Base-by-base conservation (phyloP, 2,329 filamentous ascomycete species). In the Pochonia chlamydosporia region DNA sequence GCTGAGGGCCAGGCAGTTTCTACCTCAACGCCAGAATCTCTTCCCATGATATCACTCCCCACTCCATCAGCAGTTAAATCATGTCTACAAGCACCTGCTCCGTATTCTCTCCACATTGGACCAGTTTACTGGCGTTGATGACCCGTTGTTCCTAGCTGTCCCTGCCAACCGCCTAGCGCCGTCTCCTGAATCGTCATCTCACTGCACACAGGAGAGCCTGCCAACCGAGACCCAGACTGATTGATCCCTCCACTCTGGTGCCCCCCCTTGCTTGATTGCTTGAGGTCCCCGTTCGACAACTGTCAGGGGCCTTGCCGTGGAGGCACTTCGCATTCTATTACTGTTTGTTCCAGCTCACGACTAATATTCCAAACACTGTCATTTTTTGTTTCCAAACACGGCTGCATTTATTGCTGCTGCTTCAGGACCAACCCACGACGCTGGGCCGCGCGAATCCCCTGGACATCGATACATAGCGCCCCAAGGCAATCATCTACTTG, bases 271-370 rank as follows among this genome's bases (percentile, higher is more conserved):
- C 24, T 20, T n/a, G 26, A n/a, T n/a, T n/a, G n/a, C n/a, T n/a
- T n/a, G n/a, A n/a, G 18, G 26, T 42, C 40, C 43, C 24, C n/a
- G 7, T 33, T 37, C 21, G 24, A 43, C 30, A 18, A 14, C 39
- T 13, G 25, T 47, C 46, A 47, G 46, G 46, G 46, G 46, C 46
- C 39, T n/a, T 47, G 40, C 40, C n/a, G 24, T 33, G 40, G 46
- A 47, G 33, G 37, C 41, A 33, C 33, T 43, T 40, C 46, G 40
- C 46, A 47, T 47, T 20, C 45, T 24, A 21, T 5, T 14, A 16
- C 31, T 21, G 7, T 39, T 11, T 39, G 18, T 13, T 11, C 18
- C 9, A 9, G 33, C 20, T 39, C 11, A 21, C 11, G 35, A n/a
- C 35, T 11, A 39, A 35, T 23, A 18, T 24, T 14, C 44, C 36